These are phyloP conservation scores for Penicillium hordei DNA, from an alignment of 2,329 filamentous ascomycete genomes.

Conservation along the genomic window DNA sequence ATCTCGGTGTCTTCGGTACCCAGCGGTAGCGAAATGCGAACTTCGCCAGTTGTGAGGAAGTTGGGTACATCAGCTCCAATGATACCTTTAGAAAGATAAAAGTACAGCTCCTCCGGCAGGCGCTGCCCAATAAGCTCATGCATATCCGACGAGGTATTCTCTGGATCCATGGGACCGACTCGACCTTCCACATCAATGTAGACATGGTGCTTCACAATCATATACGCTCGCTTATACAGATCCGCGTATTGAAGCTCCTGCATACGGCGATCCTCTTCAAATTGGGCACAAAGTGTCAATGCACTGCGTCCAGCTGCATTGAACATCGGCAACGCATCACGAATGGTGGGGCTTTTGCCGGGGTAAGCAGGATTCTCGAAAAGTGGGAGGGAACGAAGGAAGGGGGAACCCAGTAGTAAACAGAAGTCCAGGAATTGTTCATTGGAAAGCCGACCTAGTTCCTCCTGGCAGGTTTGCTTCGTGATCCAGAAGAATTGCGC, in stretches of 20 bases:
- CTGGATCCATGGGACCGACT: slow-evolving; percentile 70
- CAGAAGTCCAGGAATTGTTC: slow-evolving; percentile 80
- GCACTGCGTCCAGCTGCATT: slow-evolving; percentile 66
- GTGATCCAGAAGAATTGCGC: slow-evolving; percentile 63
- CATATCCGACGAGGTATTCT: slow-evolving; percentile 75
- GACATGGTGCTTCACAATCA: slow-evolving; percentile 85
- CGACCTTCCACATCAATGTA: slow-evolving; percentile 76
- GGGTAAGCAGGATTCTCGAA: slow-evolving; percentile 63
- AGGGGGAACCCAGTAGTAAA: slow-evolving; percentile 78
- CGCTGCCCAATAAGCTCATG: slow-evolving; percentile 89
- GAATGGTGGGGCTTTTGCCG: slow-evolving; percentile 60
- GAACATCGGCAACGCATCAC: slow-evolving; percentile 76
- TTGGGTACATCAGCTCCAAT: slow-evolving; percentile 76
- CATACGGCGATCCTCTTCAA: slow-evolving; percentile 73
- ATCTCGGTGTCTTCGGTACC: slow-evolving; percentile 77
- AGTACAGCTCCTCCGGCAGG: slow-evolving; percentile 83
- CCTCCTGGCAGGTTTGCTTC: slow-evolving; percentile 69
- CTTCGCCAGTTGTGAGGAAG: slow-evolving; percentile 76
- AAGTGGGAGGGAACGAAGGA: slow-evolving; percentile 75
- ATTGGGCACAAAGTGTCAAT: slow-evolving; percentile 70
- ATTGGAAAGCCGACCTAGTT: slow-evolving; percentile 63
- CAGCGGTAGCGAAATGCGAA: slow-evolving; percentile 77
- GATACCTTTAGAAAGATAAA: slow-evolving; percentile 81
- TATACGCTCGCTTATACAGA: slow-evolving; percentile 80
- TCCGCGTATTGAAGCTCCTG: slow-evolving; percentile 75